phyloP scores from a whole-genome alignment of 2,329 filamentous ascomycete species.

The Fusarium euwallaceae region DNA sequence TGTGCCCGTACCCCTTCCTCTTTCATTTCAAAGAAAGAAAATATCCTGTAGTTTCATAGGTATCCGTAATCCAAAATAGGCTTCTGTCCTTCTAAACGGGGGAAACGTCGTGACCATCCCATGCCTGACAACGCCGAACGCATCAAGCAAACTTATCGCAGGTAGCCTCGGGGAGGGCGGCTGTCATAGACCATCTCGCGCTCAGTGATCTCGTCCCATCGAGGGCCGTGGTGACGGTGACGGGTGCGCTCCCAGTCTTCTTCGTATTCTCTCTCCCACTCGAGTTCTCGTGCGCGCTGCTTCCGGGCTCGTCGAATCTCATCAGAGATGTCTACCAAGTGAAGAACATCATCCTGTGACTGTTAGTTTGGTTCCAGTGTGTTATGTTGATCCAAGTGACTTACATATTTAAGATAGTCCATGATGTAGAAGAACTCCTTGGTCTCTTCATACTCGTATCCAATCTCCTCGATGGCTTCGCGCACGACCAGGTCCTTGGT shows the following conservation, averaged over 20 bases:
- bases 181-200: slow-evolving; percentile 76
- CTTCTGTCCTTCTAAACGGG: slow-evolving; percentile 18
- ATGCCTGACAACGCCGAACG: slow-evolving; percentile 31
- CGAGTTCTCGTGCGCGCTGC: slow-evolving; percentile 65
- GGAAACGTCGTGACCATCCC: slow-evolving; percentile 9
- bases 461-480: slow-evolving; percentile 86
- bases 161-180: slow-evolving; percentile 48
- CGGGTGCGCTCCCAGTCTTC: slow-evolving; percentile 63
- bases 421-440: slow-evolving; percentile 93
- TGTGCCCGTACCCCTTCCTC: slow-evolving; percentile 8
- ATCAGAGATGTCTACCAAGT: slow-evolving; percentile 85
- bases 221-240: slow-evolving; percentile 53
- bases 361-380: background rate
- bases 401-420: slow-evolving; percentile 87
- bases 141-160: slow-evolving; percentile 41
- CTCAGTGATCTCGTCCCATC: slow-evolving; percentile 74
- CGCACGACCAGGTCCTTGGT: slow-evolving; percentile 90
- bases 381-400: slow-evolving; percentile 52
- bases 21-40: slow-evolving; percentile 18
- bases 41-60: slow-evolving; percentile 34
- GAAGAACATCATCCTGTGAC: slow-evolving; percentile 84
- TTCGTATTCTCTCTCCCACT: slow-evolving; percentile 71
- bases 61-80: slow-evolving; percentile 32
- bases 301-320: slow-evolving; percentile 77
- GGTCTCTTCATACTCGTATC: slow-evolving; percentile 93